Percentiles rank a stretch among this genome's conserved stretches.
These are phyloP conservation scores for Nakaseomyces sp. DNA, from an alignment of 1,139 yeast genomes.

Conservation along the genomic window DNA sequence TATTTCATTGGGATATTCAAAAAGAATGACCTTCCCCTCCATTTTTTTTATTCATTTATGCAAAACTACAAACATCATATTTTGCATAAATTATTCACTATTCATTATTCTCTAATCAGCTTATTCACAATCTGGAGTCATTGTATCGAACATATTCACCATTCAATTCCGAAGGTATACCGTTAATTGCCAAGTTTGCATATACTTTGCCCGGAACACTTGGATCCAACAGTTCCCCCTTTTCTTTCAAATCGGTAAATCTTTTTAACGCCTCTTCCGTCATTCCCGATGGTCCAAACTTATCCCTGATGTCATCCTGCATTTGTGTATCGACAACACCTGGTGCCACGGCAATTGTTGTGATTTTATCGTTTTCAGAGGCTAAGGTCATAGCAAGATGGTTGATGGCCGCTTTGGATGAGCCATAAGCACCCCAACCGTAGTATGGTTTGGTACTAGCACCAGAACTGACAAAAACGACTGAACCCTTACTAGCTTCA, in stretches of 20 bases:
- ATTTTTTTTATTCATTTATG: too few relatives aligned
- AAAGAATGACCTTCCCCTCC: too few relatives aligned
- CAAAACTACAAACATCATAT: not conserved
- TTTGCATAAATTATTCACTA: not conserved
- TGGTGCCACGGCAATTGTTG: slow-evolving; percentile 70
- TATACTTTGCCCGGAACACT: slow-evolving; percentile 61
- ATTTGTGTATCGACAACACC: slow-evolving; percentile 86
- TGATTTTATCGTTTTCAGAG: slow-evolving; percentile 48
- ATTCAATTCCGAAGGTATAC: slow-evolving; percentile 45
- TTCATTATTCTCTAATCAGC: not conserved
- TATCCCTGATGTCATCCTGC: slow-evolving; percentile 69
- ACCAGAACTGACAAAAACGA: slow-evolving; percentile 78
- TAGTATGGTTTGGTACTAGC: slow-evolving; percentile 39
- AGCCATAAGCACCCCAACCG: slow-evolving; percentile 88
- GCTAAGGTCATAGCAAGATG: slow-evolving; percentile 63
- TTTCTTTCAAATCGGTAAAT: slow-evolving; percentile 51
- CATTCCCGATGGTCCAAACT: slow-evolving; percentile 46
- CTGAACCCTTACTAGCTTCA: slow-evolving; percentile 27
- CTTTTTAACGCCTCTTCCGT: slow-evolving; percentile 43
- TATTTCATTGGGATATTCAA: too few relatives aligned
- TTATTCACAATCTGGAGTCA: slow-evolving; percentile 29
- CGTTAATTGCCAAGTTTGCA: slow-evolving; percentile 54
- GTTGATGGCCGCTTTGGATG: slow-evolving; percentile 83
- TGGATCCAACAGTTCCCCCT: slow-evolving; percentile 52
- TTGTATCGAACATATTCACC: slow-evolving; percentile 60